A percentile compares a stretch with the other conserved stretches of the same genome.
These are phyloP conservation scores for Rhododendron ovatum DNA, from an alignment of 148 eudicot genomes.

Conservation along the genomic window DNA sequence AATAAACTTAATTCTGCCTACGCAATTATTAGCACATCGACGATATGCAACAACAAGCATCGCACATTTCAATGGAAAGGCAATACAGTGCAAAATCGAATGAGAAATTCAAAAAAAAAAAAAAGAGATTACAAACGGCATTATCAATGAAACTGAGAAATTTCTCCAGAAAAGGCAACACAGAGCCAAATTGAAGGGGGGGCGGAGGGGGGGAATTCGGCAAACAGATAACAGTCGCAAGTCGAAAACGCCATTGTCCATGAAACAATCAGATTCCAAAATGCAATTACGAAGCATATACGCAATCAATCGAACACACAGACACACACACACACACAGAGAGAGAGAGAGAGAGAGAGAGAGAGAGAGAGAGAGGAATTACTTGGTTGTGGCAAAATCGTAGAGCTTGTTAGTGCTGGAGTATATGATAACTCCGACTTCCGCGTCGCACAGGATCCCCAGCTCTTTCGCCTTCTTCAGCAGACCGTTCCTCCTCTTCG, in stretches of 20 bases:
- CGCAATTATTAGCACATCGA: background rate
- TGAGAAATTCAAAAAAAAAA: no score
- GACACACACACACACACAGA: no score
- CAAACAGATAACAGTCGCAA: background rate
- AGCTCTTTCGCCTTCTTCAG: constrained; percentile 59
- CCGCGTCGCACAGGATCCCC: constrained; percentile 59
- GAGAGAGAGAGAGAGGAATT: background rate
- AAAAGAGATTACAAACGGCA: background rate
- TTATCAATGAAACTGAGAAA: background rate
- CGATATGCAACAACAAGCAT: no score
- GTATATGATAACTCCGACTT: constrained; percentile 57
- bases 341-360: background rate
- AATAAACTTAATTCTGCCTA: background rate
- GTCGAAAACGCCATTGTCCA: background rate
- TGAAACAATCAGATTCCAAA: background rate
- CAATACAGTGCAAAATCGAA: background rate
- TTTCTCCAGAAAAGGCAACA: background rate
- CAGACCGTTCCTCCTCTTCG: constrained; percentile 54
- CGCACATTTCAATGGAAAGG: background rate
- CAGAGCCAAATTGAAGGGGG: background rate
- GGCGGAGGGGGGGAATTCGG: background rate
- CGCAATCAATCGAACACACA: background rate
- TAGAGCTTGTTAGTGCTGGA: constrained; percentile 58
- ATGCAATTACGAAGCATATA: background rate
- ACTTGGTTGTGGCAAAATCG: constrained; percentile 55